A percentile compares a stretch with the other conserved stretches of the same genome.
Conservation (phyloP, 345 rosid species). For the Cardiospermum halicacabum region DNA sequence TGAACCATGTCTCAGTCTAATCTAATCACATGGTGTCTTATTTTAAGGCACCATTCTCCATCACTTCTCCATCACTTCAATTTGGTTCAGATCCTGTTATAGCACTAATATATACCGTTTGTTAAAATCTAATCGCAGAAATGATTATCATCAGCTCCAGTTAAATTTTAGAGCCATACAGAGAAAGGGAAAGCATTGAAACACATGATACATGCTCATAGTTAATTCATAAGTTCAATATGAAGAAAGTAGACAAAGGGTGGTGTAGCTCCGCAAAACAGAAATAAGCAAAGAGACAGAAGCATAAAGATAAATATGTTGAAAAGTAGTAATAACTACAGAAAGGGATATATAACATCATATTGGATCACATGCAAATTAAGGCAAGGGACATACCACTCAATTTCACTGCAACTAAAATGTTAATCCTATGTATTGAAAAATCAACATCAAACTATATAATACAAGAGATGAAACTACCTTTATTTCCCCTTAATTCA, state of each 20-base stretch:
- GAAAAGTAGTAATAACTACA: not conserved
- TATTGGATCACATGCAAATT: not conserved
- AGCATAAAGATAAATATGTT: conserved; percentile 1
- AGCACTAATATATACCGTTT: not conserved
- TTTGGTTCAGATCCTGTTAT: not conserved
- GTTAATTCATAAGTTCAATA: not conserved
- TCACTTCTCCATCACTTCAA: no score
- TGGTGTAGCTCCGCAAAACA: not conserved
- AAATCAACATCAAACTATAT: conserved; percentile 30
- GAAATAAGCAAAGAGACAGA: not conserved
- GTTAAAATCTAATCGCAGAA: not conserved
- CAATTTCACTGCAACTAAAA: conserved; percentile 11
- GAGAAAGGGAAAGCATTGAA: not conserved
- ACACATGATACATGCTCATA: not conserved
- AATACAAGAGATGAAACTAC: conserved; percentile 75
- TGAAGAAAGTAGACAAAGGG: not conserved
- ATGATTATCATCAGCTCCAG: not conserved
- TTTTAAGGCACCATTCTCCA: no score
- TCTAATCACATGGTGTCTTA: no score
- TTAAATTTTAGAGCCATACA: not conserved
- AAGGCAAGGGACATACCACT: not conserved
- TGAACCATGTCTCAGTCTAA: not conserved
- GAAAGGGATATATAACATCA: not conserved
- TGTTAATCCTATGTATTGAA: conserved; percentile 21
- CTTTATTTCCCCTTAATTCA: conserved; percentile 97